Evolutionary conservation across 1,139 yeast genomes (phyloP).

Genomic region (Protomyces lactucae-debilis): DNA sequence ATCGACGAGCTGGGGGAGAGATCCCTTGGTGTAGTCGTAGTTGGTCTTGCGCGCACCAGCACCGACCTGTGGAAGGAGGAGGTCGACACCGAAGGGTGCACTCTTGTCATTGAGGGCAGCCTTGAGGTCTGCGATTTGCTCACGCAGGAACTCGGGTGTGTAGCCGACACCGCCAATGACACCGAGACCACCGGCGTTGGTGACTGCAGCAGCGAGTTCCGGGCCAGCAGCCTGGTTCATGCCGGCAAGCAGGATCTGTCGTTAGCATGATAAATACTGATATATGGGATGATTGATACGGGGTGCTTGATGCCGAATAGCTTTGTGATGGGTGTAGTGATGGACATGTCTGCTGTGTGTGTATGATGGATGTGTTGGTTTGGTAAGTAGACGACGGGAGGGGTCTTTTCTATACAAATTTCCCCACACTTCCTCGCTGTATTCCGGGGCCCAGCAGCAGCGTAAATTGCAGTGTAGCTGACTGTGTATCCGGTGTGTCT

Average conservation of each 20-base stretch:
- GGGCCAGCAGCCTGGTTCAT: slow-evolving; percentile 33
- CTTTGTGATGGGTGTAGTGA: slow-evolving; percentile 35
- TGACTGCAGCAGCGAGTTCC: slow-evolving; percentile 36
- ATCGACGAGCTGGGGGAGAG: slow-evolving; percentile 33
- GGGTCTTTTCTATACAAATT: background rate
- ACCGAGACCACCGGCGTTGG: slow-evolving; percentile 38
- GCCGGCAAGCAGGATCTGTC: background rate
- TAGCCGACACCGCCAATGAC: slow-evolving; percentile 36
- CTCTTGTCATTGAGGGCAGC: slow-evolving; percentile 28
- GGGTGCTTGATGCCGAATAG: slow-evolving; percentile 37
- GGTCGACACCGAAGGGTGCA: slow-evolving; percentile 36
- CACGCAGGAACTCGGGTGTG: slow-evolving; percentile 36
- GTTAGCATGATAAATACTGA: slow-evolving; percentile 29
- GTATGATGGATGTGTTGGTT: no score
- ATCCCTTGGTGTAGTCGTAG: slow-evolving; percentile 36
- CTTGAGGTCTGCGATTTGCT: slow-evolving; percentile 35
- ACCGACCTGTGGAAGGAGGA: slow-evolving; percentile 37
- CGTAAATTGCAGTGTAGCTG: no score
- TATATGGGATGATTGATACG: slow-evolving; percentile 29
- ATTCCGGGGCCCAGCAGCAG: no score
- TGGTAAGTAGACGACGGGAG: no score
- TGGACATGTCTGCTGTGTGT: background rate
- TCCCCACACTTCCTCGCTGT: background rate
- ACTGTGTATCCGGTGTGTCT: no score
- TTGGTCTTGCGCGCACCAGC: slow-evolving; percentile 37